A percentile compares a stretch with the other conserved stretches of the same genome.
Conservation (phyloP, 2,329 filamentous ascomycete genomes). For the Aspergillus niger region DNA sequence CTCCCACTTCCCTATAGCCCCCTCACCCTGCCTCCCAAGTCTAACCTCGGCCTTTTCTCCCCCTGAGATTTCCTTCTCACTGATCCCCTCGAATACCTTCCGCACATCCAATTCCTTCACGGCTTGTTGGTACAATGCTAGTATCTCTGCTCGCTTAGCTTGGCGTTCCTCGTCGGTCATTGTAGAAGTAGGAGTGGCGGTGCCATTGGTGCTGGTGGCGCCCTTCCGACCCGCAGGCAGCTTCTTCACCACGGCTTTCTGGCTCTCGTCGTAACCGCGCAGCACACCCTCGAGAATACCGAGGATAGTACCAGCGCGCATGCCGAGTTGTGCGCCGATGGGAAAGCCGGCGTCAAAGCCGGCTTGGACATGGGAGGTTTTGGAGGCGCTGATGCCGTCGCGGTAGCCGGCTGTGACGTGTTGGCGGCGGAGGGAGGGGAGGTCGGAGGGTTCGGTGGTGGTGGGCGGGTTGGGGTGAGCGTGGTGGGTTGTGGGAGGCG, state of each 20-base stretch:
- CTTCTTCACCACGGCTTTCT: slow-evolving; percentile 30
- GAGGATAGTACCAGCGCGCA: slow-evolving; percentile 71
- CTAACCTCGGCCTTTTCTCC: slow-evolving; percentile 32
- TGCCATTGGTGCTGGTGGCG: not conserved
- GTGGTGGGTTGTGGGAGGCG: slow-evolving; percentile 15
- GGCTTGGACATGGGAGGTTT: slow-evolving; percentile 73
- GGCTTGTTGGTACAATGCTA: slow-evolving; percentile 48
- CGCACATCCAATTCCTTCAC: slow-evolving; percentile 62
- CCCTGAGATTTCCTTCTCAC: slow-evolving; percentile 10
- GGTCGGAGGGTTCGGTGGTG: slow-evolving; percentile 61
- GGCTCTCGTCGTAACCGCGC: slow-evolving; percentile 36
- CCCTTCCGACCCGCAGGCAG: slow-evolving; percentile 24
- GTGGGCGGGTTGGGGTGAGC: not conserved
- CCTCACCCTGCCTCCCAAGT: slow-evolving; percentile 33
- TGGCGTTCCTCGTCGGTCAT: slow-evolving; percentile 29
- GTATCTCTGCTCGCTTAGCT: slow-evolving; percentile 39
- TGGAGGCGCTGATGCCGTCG: slow-evolving; percentile 77
- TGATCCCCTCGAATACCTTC: slow-evolving; percentile 59
- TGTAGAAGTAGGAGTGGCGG: not conserved
- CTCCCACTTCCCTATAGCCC: slow-evolving; percentile 36
- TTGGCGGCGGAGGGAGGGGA: slow-evolving; percentile 71
- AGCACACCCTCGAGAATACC: slow-evolving; percentile 75
- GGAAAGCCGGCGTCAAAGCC: slow-evolving; percentile 92
- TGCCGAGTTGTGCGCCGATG: slow-evolving; percentile 77
- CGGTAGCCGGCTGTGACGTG: slow-evolving; percentile 88